Evolutionary conservation across 2,329 filamentous ascomycete genomes (phyloP).

Genomic region (Aspergillus fischeri): DNA sequence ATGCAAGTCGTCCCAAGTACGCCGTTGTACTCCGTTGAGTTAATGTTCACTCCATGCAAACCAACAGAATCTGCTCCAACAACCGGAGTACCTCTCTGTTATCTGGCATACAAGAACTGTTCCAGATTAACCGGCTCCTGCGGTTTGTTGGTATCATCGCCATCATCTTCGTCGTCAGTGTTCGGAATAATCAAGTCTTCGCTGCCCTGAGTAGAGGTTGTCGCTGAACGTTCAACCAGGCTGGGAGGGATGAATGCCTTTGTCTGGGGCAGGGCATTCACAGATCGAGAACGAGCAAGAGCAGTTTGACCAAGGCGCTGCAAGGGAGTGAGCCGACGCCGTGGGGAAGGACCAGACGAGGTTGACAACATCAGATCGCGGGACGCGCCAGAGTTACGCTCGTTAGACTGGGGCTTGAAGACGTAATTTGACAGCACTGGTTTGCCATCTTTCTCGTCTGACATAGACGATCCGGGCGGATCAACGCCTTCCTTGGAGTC

Average conservation of each 20-base stretch:
- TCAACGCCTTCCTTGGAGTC: background rate
- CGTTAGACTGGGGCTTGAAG: background rate
- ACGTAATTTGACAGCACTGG: background rate
- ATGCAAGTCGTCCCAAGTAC: background rate
- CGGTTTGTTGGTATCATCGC: slow-evolving; percentile 5
- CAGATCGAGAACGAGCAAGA: slow-evolving; percentile 35
- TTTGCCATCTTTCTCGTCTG: background rate
- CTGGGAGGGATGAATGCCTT: slow-evolving; percentile 3
- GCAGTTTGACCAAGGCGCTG: slow-evolving; percentile 40
- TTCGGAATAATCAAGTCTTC: slow-evolving; percentile 51
- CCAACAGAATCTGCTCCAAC: slow-evolving; percentile 4
- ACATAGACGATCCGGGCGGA: background rate
- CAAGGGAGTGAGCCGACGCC: slow-evolving; percentile 32
- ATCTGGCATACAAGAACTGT: background rate
- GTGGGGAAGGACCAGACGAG: background rate
- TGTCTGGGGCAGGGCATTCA: slow-evolving; percentile 22
- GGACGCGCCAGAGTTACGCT: background rate
- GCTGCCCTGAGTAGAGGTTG: slow-evolving; percentile 38
- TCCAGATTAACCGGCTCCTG: slow-evolving; percentile 19
- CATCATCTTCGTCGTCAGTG: slow-evolving; percentile 44
- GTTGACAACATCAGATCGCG: background rate
- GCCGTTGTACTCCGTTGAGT: background rate
- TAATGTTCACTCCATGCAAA: background rate
- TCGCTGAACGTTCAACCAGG: slow-evolving; percentile 10
- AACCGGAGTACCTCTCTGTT: slow-evolving; percentile 36